Evolutionary conservation across 202 grass and related monocot species (phyloP).

Genomic region (Setaria italica): DNA sequence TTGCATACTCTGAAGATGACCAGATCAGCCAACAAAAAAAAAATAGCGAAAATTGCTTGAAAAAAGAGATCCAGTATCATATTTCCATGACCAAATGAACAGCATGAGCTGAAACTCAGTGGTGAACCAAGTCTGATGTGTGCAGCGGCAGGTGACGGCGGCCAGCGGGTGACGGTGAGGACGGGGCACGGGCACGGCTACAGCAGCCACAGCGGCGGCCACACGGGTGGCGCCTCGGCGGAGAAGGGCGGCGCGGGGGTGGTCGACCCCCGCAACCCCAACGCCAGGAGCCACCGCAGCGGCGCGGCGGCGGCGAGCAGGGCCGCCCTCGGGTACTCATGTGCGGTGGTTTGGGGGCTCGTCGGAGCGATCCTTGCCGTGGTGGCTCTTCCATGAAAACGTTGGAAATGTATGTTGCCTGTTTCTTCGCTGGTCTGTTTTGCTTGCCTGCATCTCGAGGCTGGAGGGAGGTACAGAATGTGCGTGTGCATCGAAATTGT

Average conservation of each 20-base stretch:
- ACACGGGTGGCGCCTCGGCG: not conserved
- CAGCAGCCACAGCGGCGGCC: slow-evolving; percentile 23
- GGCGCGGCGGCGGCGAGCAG: not conserved
- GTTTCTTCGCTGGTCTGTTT: no score
- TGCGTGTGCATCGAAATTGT: no score
- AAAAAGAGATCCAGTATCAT: not conserved
- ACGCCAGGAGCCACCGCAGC: not conserved
- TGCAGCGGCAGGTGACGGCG: not conserved
- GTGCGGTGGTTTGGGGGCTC: not conserved
- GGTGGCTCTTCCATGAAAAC: not conserved
- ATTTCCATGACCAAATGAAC: not conserved
- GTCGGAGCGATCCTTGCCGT: not conserved
- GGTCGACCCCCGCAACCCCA: slow-evolving; percentile 30
- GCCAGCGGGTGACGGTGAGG: not conserved
- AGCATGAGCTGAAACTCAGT: not conserved
- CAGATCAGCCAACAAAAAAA: not conserved
- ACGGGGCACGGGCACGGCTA: slow-evolving; percentile 1
- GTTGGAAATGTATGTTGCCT: no score
- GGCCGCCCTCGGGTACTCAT: not conserved
- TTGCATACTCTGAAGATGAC: not conserved
- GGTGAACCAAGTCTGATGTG: not conserved
- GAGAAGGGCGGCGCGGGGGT: not conserved
- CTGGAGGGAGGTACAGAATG: no score
- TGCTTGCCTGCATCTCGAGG: no score
- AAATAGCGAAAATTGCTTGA: not conserved